phyloP scores from a whole-genome alignment of 768 basidiomycete genomes.

The Macrocybe gigantea region DNA sequence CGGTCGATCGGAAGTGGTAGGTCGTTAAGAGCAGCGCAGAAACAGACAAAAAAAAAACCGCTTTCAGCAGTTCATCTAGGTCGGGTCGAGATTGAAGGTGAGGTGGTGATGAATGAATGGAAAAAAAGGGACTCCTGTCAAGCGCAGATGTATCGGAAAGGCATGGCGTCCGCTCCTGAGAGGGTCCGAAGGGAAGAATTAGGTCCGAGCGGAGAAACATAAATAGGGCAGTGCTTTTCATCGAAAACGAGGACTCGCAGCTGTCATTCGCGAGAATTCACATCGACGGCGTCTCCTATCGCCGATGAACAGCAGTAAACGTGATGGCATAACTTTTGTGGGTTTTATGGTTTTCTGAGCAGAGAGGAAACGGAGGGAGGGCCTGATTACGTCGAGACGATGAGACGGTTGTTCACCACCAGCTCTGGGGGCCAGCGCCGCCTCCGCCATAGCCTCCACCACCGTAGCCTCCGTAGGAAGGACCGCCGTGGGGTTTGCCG shows the following conservation, averaged over 20 bases:
- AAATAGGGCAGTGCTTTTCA: not conserved
- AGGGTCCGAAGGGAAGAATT: not conserved
- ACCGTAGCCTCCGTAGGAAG: constrained; percentile 19
- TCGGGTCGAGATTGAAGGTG: constrained; percentile 27
- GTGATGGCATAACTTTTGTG: constrained; percentile 13
- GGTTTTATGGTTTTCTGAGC: constrained; percentile 24
- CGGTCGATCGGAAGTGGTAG: too few species aligned
- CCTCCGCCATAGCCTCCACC: constrained; percentile 22
- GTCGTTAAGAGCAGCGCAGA: constrained; percentile 60
- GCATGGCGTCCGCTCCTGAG: not conserved
- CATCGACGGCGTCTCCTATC: not conserved
- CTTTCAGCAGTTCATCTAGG: constrained; percentile 22
- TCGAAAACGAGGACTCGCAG: not conserved
- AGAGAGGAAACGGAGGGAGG: constrained; percentile 6
- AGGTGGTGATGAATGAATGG: constrained; percentile 7
- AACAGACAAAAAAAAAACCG: constrained; percentile 10
- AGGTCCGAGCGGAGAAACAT: constrained; percentile 1
- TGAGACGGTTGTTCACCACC: constrained; percentile 36
- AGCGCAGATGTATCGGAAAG: not conserved
- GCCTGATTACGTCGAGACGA: constrained; percentile 5
- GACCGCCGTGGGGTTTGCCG: constrained; percentile 17
- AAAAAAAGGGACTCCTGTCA: constrained; percentile 7
- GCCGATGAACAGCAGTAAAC: constrained; percentile 3
- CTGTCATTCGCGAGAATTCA: too few species aligned
- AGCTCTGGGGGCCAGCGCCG: constrained; percentile 22